phyloP scores from a whole-genome alignment of 225 moss, liverwort and hornwort genomes.

The Polytrichum commune region DNA sequence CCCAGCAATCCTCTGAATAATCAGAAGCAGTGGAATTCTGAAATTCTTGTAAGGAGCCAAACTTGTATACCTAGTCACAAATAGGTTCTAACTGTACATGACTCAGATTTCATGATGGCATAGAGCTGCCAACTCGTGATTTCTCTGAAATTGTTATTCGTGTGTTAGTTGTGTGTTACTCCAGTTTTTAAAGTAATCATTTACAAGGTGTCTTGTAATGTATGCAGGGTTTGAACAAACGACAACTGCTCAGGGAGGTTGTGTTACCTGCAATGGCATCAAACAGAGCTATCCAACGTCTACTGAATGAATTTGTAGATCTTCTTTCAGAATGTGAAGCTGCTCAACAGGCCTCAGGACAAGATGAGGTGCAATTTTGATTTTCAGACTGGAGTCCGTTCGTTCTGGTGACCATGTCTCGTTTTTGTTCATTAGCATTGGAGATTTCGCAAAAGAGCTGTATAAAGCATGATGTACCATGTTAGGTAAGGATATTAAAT shows the following conservation, averaged over 20 bases:
- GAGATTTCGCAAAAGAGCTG: conserved; percentile 44
- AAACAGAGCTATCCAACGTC: conserved; percentile 82
- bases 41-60: conserved; percentile 55
- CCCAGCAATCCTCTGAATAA: conserved; percentile 11
- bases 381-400: conserved; percentile 33
- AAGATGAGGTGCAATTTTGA: conserved; percentile 54
- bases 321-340: conserved; percentile 77
- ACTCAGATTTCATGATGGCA: no score
- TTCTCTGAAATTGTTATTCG: no score
- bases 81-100: no score
- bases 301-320: conserved; percentile 88
- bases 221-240: conserved; percentile 70
- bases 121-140: no score
- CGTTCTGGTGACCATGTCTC: conserved; percentile 31
- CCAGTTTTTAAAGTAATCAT: no score
- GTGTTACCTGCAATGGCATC: conserved; percentile 98
- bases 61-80: no score
- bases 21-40: conserved; percentile 53
- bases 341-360: conserved; percentile 34
- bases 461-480: conserved; percentile 63
- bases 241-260: conserved; percentile 74
- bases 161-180: no score
- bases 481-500: conserved; percentile 33
- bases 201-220: not conserved
- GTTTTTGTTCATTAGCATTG: conserved; percentile 37